Conservation (phyloP, 768 basidiomycete species). For the Albatrellus ellisii region DNA sequence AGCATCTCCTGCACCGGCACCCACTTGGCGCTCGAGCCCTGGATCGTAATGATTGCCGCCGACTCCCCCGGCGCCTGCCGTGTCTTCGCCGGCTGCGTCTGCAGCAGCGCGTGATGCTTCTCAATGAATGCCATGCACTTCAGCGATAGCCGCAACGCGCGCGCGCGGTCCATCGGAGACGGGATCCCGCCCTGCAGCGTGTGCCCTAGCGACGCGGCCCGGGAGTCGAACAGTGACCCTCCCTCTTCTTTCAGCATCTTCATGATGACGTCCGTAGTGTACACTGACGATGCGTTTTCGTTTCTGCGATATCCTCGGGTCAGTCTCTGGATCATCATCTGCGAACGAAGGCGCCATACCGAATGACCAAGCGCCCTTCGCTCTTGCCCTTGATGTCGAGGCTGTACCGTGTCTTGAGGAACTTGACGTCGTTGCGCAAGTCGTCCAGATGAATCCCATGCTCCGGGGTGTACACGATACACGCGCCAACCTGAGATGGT, state of each 20-base stretch:
- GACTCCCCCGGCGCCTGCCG: constrained; percentile 47
- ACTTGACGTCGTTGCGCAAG: constrained; percentile 75
- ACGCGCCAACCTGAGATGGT: constrained; percentile 77
- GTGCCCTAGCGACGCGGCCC: constrained; percentile 93
- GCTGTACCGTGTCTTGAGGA: constrained; percentile 73
- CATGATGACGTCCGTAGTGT: constrained; percentile 83
- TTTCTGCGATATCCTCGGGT: constrained; percentile 22
- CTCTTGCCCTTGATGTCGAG: constrained; percentile 81
- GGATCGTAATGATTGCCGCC: constrained; percentile 87
- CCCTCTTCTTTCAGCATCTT: constrained; percentile 96
- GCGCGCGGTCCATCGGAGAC: constrained; percentile 86
- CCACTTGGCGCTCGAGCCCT: constrained; percentile 69
- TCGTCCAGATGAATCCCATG: constrained; percentile 73
- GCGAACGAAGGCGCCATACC: constrained; percentile 33
- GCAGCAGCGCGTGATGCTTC: constrained; percentile 50
- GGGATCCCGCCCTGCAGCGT: constrained; percentile 94
- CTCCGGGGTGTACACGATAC: constrained; percentile 91
- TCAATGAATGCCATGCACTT: constrained; percentile 95
- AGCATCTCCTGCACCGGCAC: constrained; percentile 79
- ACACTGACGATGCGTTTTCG: constrained; percentile 78
- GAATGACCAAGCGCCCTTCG: constrained; percentile 88
- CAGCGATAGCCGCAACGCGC: constrained; percentile 79
- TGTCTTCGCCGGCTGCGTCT: constrained; percentile 34
- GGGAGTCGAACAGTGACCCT: constrained; percentile 81
- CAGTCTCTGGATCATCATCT: not conserved